Conservation (phyloP, 192 early-diverging fungal species). For the Podila clonocystis region DNA sequence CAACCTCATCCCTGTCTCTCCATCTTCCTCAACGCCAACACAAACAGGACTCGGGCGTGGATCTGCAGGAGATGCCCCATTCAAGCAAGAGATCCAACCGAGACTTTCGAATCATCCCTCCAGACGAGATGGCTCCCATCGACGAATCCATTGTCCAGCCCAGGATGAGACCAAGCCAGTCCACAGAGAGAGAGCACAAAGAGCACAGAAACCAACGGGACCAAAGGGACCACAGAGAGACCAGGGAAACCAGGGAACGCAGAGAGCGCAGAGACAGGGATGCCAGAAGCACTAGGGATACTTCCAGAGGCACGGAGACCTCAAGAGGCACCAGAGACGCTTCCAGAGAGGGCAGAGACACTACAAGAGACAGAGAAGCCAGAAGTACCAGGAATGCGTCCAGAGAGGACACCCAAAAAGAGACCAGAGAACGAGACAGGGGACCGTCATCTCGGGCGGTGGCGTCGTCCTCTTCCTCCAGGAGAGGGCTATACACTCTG, state of each 20-base stretch:
- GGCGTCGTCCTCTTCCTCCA: neutral
- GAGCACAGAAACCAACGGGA: too few relatives aligned
- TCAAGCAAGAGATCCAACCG: neutral
- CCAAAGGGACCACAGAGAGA: too few relatives aligned
- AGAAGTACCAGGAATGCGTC: neutral
- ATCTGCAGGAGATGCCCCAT: neutral
- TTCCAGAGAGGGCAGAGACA: neutral
- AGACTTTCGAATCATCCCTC: constrained; percentile 8
- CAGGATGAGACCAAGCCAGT: constrained; percentile 4
- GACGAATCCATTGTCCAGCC: constrained; percentile 2
- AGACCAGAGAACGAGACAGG: neutral
- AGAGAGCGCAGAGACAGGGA: neutral
- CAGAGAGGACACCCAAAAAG: neutral
- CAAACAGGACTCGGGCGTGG: neutral
- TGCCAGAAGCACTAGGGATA: neutral
- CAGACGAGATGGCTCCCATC: neutral
- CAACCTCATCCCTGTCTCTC: constrained; percentile 18
- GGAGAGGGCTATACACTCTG: neutral
- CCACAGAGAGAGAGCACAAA: too few relatives aligned
- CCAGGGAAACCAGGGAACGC: too few relatives aligned
- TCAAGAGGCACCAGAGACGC: neutral
- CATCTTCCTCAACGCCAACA: constrained; percentile 14
- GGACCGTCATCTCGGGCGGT: neutral
- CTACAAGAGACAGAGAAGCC: neutral
- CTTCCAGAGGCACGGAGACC: neutral